Evolutionary conservation across 2,329 filamentous ascomycete genomes (phyloP).

Genomic region (Colletotrichum agaves): DNA sequence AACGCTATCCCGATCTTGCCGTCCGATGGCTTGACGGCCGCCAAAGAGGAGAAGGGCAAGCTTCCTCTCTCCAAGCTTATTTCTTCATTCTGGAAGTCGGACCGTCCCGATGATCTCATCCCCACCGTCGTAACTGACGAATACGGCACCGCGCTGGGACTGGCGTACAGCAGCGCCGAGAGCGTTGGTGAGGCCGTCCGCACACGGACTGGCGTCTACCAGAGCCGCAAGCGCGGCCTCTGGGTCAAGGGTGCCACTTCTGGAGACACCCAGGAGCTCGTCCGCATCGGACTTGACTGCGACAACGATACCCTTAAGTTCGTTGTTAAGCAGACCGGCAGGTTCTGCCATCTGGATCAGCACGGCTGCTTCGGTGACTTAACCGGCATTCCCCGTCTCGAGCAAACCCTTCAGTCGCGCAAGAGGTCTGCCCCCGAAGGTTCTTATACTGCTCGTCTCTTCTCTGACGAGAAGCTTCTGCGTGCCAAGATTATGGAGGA

Average conservation of each 20-base stretch:
- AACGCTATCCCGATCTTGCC: conserved; percentile 79
- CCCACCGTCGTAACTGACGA: conserved; percentile 94
- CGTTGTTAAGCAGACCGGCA: conserved; percentile 87
- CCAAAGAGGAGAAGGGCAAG: conserved; percentile 68
- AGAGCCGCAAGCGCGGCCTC: conserved; percentile 92
- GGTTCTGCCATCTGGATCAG: conserved; percentile 94
- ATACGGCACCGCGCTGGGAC: conserved; percentile 81
- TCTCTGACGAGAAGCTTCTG: conserved; percentile 89
- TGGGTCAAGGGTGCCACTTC: conserved; percentile 98
- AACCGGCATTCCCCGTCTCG: conserved; percentile 81
- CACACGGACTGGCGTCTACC: conserved; percentile 86
- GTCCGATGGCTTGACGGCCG: conserved; percentile 74
- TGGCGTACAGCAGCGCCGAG: conserved; percentile 94
- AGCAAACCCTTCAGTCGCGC: conserved; percentile 85
- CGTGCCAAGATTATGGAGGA: conserved; percentile 99
- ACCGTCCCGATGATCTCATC: conserved; percentile 84
- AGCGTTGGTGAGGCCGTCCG: conserved; percentile 88
- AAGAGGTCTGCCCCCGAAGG: conserved; percentile 86
- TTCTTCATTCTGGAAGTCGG: conserved; percentile 79
- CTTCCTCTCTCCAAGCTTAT: conserved; percentile 79
- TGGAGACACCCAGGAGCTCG: conserved; percentile 90
- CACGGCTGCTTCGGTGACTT: conserved; percentile 92
- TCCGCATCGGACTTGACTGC: conserved; percentile 88
- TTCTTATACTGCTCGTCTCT: conserved; percentile 93
- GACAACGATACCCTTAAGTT: conserved; percentile 94